Base-by-base conservation (phyloP, 2,329 filamentous ascomycete genomes). In the Plenodomus tracheiphilus region DNA sequence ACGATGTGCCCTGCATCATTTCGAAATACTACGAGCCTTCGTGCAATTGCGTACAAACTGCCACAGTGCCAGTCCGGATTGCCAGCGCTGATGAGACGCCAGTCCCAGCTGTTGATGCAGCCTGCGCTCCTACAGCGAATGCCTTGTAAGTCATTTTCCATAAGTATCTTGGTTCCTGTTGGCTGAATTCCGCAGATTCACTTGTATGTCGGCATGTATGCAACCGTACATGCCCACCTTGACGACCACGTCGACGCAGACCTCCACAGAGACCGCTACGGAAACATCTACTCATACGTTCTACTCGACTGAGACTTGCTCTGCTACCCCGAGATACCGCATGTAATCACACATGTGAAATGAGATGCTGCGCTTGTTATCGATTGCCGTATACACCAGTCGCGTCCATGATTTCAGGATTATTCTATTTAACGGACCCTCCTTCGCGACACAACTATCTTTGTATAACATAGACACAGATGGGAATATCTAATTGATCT, bases 21-120 rank as follows among this genome's bases (percentile, higher is more conserved):
- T 42, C 45, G 11, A 43, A 28, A 17, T 47, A 47, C 19, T 47
- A 42, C 20, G 45, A 47, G 15, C n/a, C 38, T 16, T 20, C 32
- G 6, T 47, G 45, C 17, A 22, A 47, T 34, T 47, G 45, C 15
- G 19, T 47, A 19, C 13, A 30, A 20, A 47, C 45, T 30, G 28
- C 45, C 2, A 36, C 34, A 10, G 22, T 47, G 5, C 45, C 45
- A 8, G 30, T 47, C 5, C 30, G 20, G 8, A 30, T 39, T 15
- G 45, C 39, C 3, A 42, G 39, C 34, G 34, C 17, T 2, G 45
- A 39, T 19, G 43, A 46, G 36, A 30, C 3, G 34, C 16, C 34
- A 1, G 16, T 15, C 8, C 6, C 15, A 16, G 16, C 44, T n/a
- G 38, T 21, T 15, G n/a, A 9, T 15, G 20, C 20, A 35, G 42